Evolutionary conservation across 495 filamentous ascomycete genomes (phyloP), one percentile per base, ranked within the genome.

Genomic region (Symbiotaphrina buchneri): DNA sequence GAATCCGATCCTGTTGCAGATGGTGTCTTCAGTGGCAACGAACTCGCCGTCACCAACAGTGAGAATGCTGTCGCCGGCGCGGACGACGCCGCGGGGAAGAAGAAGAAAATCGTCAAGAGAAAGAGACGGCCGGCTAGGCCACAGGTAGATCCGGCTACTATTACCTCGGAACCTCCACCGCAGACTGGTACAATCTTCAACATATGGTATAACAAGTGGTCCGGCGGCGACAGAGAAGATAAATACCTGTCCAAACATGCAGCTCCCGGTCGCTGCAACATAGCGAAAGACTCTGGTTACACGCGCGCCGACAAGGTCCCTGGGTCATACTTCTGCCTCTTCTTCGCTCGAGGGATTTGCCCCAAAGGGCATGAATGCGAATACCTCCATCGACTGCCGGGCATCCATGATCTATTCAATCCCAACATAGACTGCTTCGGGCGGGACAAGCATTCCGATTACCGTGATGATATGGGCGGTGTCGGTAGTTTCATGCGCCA

Each of bases 191-290:
- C 77, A 0, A 73, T 79, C 31, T 97, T 85, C 61, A 94, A 93
- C 41, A 79, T 85, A 37, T 91, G 78, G 77, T 85, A 91, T 48
- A 90, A 87, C 54, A 92, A 91, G 50, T 93, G 82, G 82, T 69
- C 67, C 4, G 87, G 85, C 30, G 85, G 90, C 35, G 84, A 97
- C 49, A 71, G 84, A 25, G 85, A 93, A 41, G 84, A 93, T 56
- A 75, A 76, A 36, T 82, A 87, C 41, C 65, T 77, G 4, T 72
- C 71, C 11, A 74, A 92, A 44, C 60, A 58, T 21, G 65, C 67
- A 30, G 84, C 87, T 0, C 60, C 68, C 19, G 63, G 64, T 3
- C 71, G 90, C 20, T 93, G 83, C 55, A 82, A 81, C 45, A 58
- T 95, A 18, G 67, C 69, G 2, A 62, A 55, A 22, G 87, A 97